phyloP scores from a whole-genome alignment of 176 grass and related monocot genomes.

The Microstegium vimineum region DNA sequence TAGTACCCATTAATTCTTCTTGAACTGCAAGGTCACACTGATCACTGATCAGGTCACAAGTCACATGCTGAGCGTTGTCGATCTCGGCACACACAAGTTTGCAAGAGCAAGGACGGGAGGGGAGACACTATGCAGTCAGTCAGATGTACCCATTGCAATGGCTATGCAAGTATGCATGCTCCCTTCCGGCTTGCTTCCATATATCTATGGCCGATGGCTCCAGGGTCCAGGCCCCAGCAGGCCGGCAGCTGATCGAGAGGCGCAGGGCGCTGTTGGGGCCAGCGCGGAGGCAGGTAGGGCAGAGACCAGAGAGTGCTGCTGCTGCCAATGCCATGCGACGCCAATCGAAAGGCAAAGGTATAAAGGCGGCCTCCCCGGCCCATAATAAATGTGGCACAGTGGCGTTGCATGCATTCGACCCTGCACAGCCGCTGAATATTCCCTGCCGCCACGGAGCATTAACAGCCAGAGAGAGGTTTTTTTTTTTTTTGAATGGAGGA shows the following conservation, averaged over 20 bases:
- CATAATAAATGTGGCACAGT: slow-evolving; percentile 40
- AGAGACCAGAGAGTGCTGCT: neutral
- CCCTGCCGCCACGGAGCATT: slow-evolving; percentile 45
- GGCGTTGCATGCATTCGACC: slow-evolving; percentile 38
- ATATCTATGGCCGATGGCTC: neutral
- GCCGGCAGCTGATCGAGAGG: neutral
- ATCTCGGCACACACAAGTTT: neutral
- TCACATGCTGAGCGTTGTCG: slow-evolving; percentile 7
- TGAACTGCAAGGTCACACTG: neutral
- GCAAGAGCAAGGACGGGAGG: neutral
- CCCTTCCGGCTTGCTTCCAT: slow-evolving; percentile 1
- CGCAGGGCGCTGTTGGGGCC: neutral
- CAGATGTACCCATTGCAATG: neutral
- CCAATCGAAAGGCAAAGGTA: slow-evolving; percentile 45
- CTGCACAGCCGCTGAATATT: slow-evolving; percentile 57
- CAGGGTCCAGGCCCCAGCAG: neutral
- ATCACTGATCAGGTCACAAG: neutral
- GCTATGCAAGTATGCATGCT: neutral
- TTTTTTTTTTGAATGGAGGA: no score
- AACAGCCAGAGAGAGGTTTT: no score
- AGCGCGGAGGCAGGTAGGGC: neutral
- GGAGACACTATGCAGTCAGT: no score
- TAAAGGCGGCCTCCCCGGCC: slow-evolving; percentile 10
- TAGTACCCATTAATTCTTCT: neutral
- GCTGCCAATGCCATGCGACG: neutral